Evolutionary conservation across 2,329 filamentous ascomycete species (phyloP).

Genomic region (Penicillium vulpinum): DNA sequence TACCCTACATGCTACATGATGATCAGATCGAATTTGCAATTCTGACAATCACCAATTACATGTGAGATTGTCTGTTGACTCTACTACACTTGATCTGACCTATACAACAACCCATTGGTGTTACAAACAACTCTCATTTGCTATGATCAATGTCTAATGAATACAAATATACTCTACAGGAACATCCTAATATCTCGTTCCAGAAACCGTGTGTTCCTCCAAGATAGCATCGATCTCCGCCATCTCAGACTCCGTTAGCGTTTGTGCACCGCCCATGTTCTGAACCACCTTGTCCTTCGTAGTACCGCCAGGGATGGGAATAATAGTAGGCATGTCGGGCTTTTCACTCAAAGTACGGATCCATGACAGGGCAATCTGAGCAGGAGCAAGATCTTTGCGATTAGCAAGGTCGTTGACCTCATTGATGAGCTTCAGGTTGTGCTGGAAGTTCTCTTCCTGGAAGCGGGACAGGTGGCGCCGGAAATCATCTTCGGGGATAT

Average conservation of each 20-base stretch:
- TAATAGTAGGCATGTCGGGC: slow-evolving; percentile 46
- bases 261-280: slow-evolving; percentile 33
- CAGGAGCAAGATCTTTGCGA: slow-evolving; percentile 46
- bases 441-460: slow-evolving; percentile 51
- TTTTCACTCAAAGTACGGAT: slow-evolving; percentile 44
- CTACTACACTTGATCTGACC: slow-evolving; percentile 51
- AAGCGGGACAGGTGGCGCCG: slow-evolving; percentile 50
- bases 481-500: slow-evolving; percentile 51
- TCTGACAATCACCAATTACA: slow-evolving; percentile 42
- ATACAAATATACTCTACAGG: not conserved
- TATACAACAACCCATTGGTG: not conserved
- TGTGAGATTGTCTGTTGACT: slow-evolving; percentile 48
- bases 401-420: slow-evolving; percentile 48
- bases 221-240: slow-evolving; percentile 55
- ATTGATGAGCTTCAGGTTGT: slow-evolving; percentile 52
- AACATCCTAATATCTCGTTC: slow-evolving; percentile 27
- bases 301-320: slow-evolving; percentile 41
- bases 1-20: slow-evolving; percentile 30
- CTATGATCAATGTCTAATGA: slow-evolving; percentile 16
- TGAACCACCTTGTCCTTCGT: slow-evolving; percentile 39
- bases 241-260: slow-evolving; percentile 41
- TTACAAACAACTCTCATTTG: slow-evolving; percentile 3
- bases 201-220: slow-evolving; percentile 45
- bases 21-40: slow-evolving; percentile 50
- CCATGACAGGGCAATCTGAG: slow-evolving; percentile 54